Percentiles rank a stretch among this genome's conserved stretches.
Conservation (phyloP, 805 yeast species). For the Lachancea thermotolerans region DNA sequence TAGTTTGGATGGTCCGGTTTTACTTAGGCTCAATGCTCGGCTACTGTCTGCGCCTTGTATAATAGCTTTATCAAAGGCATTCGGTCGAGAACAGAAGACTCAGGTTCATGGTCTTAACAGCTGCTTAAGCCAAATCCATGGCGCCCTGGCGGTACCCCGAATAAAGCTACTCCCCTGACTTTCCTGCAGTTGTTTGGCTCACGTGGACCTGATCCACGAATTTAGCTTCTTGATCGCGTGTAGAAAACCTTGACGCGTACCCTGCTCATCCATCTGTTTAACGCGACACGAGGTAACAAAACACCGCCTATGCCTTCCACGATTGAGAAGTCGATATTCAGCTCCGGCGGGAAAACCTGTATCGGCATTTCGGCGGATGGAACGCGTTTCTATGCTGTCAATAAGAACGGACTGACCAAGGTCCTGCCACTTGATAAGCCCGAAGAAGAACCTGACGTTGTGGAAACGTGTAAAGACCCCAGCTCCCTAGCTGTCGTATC, state of each 20-base stretch:
- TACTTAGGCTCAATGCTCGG: no score
- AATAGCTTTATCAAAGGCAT: no score
- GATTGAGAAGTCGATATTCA: constrained; percentile 24
- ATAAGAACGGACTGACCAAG: constrained; percentile 48
- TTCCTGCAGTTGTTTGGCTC: no score
- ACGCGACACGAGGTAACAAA: background rate
- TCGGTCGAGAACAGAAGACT: no score
- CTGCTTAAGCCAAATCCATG: no score
- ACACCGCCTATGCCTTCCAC: constrained; percentile 7
- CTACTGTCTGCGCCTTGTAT: no score
- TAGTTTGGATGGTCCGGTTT: no score
- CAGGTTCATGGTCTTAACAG: no score
- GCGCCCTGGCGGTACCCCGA: no score
- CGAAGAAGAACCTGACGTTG: constrained; percentile 54
- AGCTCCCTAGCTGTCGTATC: constrained; percentile 34
- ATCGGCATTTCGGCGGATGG: constrained; percentile 21
- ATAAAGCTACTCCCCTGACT: no score
- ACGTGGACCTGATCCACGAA: no score
- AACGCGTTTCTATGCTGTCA: constrained; percentile 43
- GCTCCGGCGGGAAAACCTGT: constrained; percentile 28
- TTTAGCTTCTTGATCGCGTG: background rate
- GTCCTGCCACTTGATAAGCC: constrained; percentile 41
- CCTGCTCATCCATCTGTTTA: background rate
- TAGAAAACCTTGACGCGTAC: background rate
- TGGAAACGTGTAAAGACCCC: constrained; percentile 44